Base-by-base conservation (phyloP, 768 basidiomycete genomes). In the Russula foetens region DNA sequence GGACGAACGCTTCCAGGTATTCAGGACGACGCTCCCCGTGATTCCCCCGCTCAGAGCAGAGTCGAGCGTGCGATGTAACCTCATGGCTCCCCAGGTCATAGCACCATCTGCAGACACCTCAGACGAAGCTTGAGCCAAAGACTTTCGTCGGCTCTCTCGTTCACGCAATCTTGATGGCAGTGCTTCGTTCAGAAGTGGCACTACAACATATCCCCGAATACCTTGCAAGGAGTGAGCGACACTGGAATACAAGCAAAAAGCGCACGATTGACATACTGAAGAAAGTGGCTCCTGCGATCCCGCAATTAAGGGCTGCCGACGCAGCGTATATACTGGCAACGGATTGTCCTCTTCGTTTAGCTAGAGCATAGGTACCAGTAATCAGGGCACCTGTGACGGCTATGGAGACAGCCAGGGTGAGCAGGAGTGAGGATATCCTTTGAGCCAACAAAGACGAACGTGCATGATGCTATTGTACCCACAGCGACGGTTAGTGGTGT, bases 131-230 rank as follows among this genome's bases (percentile, higher is more conserved):
- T n/a, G n/a, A n/a, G n/a, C 43, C 6, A 71, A 61, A 23, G 74
- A 70, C 56, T 67, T 50, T 19, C 67, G 67, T 60, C 73, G 72
- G 69, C 76, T 75, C 55, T 76, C 73, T 56, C 72, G 60, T 54
- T 69, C 73, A 67, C 83, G 84, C 62, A 82, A 79, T 44, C 73
- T 71, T 67, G 75, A 78, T 2, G 78, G 72, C n/a, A 78, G 68
- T 1, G 71, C 71, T 24, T 72, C 72, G 9, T 78, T 73, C 45
- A 92, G 72, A 1, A 81, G 59, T 0, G 92, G 92, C 47, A 81
- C 81, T 52, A 92, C 73, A n/a, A 81, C 67, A 68, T 84, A 90
- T 77, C 93, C 92, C 61, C 90, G 82, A 54, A 88, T 70, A 59
- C 82, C 92, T 93, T 35, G 63, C 17, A 53, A 48, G 19, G 64